Evolutionary conservation across 1,139 yeast species (phyloP).

Genomic region (Debaryomycetaceae sp.): DNA sequence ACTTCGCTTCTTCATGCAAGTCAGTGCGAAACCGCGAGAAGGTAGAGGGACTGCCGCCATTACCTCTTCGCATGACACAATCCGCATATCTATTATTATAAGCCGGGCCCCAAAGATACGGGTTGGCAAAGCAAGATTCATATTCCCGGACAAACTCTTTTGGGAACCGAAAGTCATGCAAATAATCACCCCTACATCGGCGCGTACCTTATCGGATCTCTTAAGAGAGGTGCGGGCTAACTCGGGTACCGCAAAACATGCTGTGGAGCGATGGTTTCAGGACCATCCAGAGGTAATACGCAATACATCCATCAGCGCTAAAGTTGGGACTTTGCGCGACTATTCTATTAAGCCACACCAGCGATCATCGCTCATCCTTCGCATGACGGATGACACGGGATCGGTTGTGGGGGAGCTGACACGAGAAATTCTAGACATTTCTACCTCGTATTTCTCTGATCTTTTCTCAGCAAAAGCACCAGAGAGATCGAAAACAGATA

Average conservation of each 20-base stretch:
- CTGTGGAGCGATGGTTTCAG: not conserved
- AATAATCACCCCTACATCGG: not conserved
- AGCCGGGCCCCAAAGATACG: not conserved
- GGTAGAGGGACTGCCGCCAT: not conserved
- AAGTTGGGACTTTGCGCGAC: not conserved
- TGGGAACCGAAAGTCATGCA: not conserved
- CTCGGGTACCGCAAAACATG: not conserved
- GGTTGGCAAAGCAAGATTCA: not conserved
- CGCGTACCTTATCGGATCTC: not conserved
- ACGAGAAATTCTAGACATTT: not conserved
- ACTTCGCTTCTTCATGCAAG: not conserved
- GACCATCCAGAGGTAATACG: not conserved
- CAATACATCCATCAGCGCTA: not conserved
- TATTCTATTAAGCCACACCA: not conserved
- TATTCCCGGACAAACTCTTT: not conserved
- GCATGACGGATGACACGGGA: not conserved
- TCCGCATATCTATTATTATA: not conserved
- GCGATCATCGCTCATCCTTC: not conserved
- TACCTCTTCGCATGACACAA: not conserved
- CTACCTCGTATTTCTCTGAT: not conserved
- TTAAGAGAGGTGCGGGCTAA: not conserved
- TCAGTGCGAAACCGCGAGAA: not conserved
- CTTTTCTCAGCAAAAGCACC: not conserved
- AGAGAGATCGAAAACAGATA: not conserved
- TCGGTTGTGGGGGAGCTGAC: not conserved